Percentiles rank a stretch among this genome's conserved stretches.
phyloP scores from a whole-genome alignment of 805 yeast genomes.

The Candida ascalaphidarum region DNA sequence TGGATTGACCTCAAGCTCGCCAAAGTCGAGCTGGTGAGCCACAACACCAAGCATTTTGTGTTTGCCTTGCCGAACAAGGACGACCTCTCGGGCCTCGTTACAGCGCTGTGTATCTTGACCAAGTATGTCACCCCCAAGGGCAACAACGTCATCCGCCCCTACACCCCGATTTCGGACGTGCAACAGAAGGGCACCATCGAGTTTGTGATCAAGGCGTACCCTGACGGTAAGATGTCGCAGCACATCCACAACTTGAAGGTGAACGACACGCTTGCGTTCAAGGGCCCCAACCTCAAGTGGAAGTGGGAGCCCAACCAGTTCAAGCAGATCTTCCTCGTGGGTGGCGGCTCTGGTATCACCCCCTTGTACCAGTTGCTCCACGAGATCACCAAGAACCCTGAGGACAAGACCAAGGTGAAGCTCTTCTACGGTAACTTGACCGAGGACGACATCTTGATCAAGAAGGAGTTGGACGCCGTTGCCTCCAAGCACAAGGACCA shows the following conservation, averaged over 20 bases:
- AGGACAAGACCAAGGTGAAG: conserved; percentile 82
- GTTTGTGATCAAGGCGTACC: conserved; percentile 77
- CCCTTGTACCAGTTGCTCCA: conserved; percentile 86
- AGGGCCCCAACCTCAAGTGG: conserved; percentile 92
- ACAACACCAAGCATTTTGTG: conserved; percentile 59
- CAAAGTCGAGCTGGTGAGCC: conserved; percentile 40
- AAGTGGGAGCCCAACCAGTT: conserved; percentile 82
- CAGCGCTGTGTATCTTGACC: conserved; percentile 75
- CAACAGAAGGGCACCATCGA: conserved; percentile 68
- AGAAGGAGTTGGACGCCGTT: conserved; percentile 63
- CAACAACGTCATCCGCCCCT: conserved; percentile 75
- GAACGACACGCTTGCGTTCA: conserved; percentile 79
- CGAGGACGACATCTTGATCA: conserved; percentile 73
- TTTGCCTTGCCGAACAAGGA: conserved; percentile 64
- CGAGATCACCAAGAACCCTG: conserved; percentile 68
- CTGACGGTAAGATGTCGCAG: conserved; percentile 73
- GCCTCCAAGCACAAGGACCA: conserved; percentile 68
- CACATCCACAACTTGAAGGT: conserved; percentile 65
- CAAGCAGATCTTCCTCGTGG: conserved; percentile 72
- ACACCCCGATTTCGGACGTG: conserved; percentile 76
- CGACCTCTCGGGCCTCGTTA: conserved; percentile 63
- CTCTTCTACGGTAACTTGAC: conserved; percentile 75
- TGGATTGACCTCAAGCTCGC: conserved; percentile 66
- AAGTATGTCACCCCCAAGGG: conserved; percentile 82
- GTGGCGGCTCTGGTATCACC: conserved; percentile 97